Evolutionary conservation across 768 basidiomycete species (phyloP).

Genomic region (Tephrocybe rancida): DNA sequence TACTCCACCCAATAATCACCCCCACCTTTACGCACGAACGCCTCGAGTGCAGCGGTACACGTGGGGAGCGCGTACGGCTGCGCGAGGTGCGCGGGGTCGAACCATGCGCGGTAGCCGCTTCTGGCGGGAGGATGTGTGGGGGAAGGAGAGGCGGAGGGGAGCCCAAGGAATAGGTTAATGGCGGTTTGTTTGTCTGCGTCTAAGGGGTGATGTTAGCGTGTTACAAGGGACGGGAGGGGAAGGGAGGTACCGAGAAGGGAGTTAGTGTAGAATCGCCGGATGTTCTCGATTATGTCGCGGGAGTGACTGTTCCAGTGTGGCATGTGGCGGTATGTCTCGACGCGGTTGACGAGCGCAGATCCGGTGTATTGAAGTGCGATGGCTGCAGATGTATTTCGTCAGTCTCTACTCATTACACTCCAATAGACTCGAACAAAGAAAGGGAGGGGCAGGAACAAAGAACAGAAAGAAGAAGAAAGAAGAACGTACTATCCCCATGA

Average conservation of each 20-base stretch:
- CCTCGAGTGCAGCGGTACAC: slow-evolving; percentile 60
- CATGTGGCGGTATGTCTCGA: slow-evolving; percentile 94
- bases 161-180: slow-evolving; percentile 95
- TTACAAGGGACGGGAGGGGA: neutral
- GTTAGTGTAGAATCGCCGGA: slow-evolving; percentile 93
- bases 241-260: slow-evolving; percentile 73
- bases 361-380: slow-evolving; percentile 97
- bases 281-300: slow-evolving; percentile 93
- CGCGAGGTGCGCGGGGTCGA: slow-evolving; percentile 66
- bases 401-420: too few species aligned
- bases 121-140: slow-evolving; percentile 49
- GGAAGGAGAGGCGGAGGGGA: slow-evolving; percentile 23
- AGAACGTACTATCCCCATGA: slow-evolving; percentile 84
- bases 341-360: slow-evolving; percentile 92
- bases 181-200: slow-evolving; percentile 98
- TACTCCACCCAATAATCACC: slow-evolving; percentile 90
- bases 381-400: slow-evolving; percentile 50
- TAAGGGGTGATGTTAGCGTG: slow-evolving; percentile 26
- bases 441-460: neutral
- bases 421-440: neutral
- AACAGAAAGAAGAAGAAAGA: neutral
- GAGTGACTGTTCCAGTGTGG: slow-evolving; percentile 98
- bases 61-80: slow-evolving; percentile 68
- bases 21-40: slow-evolving; percentile 53
- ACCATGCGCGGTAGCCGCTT: slow-evolving; percentile 87